Evolutionary conservation across 768 basidiomycete species (phyloP).

Genomic region (Tulasnella sp.): DNA sequence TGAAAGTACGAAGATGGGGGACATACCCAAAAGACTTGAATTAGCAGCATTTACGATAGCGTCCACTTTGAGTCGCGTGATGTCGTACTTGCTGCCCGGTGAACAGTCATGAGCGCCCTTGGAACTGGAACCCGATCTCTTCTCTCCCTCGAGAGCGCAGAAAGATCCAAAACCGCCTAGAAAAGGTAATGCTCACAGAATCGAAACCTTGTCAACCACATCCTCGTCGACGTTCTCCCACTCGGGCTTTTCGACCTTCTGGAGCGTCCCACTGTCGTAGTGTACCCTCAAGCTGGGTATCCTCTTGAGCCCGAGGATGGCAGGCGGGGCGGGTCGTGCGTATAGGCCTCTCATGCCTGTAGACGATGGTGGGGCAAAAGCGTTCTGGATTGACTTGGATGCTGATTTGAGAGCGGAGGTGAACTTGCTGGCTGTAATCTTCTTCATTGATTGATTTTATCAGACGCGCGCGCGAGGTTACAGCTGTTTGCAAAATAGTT

Average conservation of each 20-base stretch:
- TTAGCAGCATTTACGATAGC: slow-evolving; percentile 80
- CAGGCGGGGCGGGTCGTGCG: background rate
- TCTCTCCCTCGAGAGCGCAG: too few species aligned
- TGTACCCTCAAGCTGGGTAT: background rate
- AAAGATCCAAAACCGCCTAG: background rate
- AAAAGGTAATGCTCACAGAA: background rate
- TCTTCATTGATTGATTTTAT: background rate
- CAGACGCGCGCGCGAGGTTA: too few species aligned
- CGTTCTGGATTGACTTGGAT: background rate
- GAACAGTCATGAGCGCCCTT: background rate
- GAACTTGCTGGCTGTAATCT: background rate
- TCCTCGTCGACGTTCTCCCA: background rate
- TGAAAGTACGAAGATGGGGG: background rate
- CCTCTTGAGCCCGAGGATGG: background rate
- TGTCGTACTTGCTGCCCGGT: slow-evolving; percentile 56
- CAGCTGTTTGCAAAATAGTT: too few species aligned
- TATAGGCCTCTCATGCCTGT: background rate
- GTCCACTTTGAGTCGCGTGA: slow-evolving; percentile 59
- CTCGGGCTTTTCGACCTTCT: background rate
- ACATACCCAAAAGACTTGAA: slow-evolving; percentile 49
- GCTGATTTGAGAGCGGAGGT: background rate
- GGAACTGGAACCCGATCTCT: too few species aligned
- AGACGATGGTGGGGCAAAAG: background rate
- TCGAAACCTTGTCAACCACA: background rate
- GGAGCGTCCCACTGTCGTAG: background rate